These are phyloP conservation scores for Themeda triandra DNA, from an alignment of 176 grass and related monocot species.

Conservation along the genomic window DNA sequence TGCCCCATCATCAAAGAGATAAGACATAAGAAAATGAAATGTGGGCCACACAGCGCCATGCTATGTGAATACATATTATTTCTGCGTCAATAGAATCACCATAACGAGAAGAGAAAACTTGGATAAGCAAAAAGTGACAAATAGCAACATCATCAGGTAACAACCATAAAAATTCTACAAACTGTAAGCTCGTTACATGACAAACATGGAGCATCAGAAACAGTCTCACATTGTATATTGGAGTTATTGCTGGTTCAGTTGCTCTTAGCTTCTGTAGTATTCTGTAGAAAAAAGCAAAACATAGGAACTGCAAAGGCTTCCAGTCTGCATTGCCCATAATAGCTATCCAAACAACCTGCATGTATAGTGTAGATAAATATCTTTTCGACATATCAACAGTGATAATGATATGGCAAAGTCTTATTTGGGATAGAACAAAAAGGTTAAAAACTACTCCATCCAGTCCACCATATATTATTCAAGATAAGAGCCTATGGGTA, in stretches of 20 bases:
- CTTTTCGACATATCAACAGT: neutral
- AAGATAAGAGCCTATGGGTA: neutral
- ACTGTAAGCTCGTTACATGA: neutral
- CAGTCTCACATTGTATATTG: constrained; percentile 77
- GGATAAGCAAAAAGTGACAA: no score
- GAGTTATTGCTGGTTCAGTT: constrained; percentile 75
- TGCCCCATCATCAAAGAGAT: neutral
- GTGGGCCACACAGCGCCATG: neutral
- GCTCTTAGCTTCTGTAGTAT: constrained; percentile 88
- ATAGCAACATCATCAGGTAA: neutral
- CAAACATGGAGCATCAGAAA: constrained; percentile 4
- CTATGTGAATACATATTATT: constrained; percentile 1
- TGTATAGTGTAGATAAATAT: constrained; percentile 26
- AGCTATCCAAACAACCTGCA: constrained; percentile 77
- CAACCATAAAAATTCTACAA: neutral
- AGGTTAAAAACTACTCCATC: neutral
- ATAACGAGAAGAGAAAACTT: neutral
- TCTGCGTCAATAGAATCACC: neutral
- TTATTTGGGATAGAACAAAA: neutral
- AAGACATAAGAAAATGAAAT: neutral
- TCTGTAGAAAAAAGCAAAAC: constrained; percentile 93
- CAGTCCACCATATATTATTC: neutral
- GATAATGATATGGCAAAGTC: neutral
- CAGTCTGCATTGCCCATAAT: constrained; percentile 66
- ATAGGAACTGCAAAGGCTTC: constrained; percentile 96